phyloP scores from a whole-genome alignment of 768 basidiomycete species.

The Agaricus blazei region DNA sequence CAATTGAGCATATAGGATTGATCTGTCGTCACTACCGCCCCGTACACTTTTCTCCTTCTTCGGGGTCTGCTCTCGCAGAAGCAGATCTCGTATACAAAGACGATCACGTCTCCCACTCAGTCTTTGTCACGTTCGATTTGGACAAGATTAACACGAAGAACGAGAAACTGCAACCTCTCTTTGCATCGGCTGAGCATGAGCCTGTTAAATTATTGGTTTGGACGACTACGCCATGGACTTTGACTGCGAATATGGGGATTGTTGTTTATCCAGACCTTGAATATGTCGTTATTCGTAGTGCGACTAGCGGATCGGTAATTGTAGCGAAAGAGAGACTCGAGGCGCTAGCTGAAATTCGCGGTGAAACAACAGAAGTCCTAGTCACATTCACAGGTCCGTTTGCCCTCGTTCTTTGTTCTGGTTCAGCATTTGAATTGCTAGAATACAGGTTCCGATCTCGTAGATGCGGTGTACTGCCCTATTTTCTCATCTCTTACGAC shows the following conservation, averaged over 20 bases:
- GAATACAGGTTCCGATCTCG: conserved; percentile 44
- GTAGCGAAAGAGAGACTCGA: conserved; percentile 49
- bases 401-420: background rate
- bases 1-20: conserved; percentile 41
- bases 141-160: conserved; percentile 22
- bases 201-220: conserved; percentile 70
- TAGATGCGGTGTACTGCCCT: conserved; percentile 54
- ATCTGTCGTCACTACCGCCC: conserved; percentile 87
- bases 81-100: conserved; percentile 91
- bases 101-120: conserved; percentile 81
- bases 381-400: conserved; percentile 31
- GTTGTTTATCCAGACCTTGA: conserved; percentile 71
- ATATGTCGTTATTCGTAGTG: conserved; percentile 51
- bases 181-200: conserved; percentile 17
- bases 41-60: conserved; percentile 93
- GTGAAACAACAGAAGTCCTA: conserved; percentile 27
- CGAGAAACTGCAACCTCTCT: conserved; percentile 24
- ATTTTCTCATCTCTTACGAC: conserved; percentile 44
- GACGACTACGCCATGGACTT: conserved; percentile 98
- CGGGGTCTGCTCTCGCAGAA: conserved; percentile 90
- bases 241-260: conserved; percentile 96
- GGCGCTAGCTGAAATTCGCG: conserved; percentile 30
- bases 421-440: no score
- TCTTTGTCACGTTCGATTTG: conserved; percentile 79
- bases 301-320: conserved; percentile 26